phyloP scores from a whole-genome alignment of 805 yeast genomes.

The Zygoascus bituminiphila region DNA sequence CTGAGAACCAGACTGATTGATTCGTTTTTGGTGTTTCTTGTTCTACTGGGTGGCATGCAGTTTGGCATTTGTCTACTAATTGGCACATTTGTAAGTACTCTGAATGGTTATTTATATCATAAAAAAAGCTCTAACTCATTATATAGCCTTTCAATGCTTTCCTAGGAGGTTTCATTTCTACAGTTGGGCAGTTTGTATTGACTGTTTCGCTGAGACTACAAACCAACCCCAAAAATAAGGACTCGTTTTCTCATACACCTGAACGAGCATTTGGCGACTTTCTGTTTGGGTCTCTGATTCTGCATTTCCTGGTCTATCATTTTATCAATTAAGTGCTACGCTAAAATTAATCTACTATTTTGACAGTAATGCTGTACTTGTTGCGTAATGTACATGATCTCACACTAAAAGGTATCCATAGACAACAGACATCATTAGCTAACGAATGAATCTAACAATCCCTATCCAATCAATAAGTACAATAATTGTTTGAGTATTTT shows the following conservation, averaged over 20 bases:
- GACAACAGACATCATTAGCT: too few relatives aligned
- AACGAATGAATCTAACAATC: too few relatives aligned
- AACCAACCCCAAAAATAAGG: slow-evolving; percentile 35
- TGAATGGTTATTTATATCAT: too few relatives aligned
- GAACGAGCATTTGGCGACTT: slow-evolving; percentile 81
- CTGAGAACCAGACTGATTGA: slow-evolving; percentile 54
- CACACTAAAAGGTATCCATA: too few relatives aligned
- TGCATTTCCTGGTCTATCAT: slow-evolving; percentile 85
- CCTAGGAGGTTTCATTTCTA: slow-evolving; percentile 80
- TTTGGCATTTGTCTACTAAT: slow-evolving; percentile 66
- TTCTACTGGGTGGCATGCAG: slow-evolving; percentile 67
- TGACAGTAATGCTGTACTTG: too few relatives aligned
- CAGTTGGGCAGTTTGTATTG: slow-evolving; percentile 94
- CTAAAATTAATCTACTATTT: too few relatives aligned
- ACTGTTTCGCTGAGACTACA: slow-evolving; percentile 68
- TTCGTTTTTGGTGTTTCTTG: slow-evolving; percentile 63
- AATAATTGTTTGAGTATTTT: too few relatives aligned
- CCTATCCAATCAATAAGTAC: too few relatives aligned
- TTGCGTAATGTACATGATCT: too few relatives aligned
- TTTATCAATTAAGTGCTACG: slow-evolving; percentile 81
- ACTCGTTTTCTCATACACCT: slow-evolving; percentile 39
- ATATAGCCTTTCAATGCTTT: slow-evolving; percentile 89
- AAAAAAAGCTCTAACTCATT: background rate
- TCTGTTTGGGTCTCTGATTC: slow-evolving; percentile 72
- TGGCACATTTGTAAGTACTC: slow-evolving; percentile 55